These are phyloP conservation scores for Penicillium nordicum DNA, from an alignment of 2,329 filamentous ascomycete genomes.

Conservation along the genomic window DNA sequence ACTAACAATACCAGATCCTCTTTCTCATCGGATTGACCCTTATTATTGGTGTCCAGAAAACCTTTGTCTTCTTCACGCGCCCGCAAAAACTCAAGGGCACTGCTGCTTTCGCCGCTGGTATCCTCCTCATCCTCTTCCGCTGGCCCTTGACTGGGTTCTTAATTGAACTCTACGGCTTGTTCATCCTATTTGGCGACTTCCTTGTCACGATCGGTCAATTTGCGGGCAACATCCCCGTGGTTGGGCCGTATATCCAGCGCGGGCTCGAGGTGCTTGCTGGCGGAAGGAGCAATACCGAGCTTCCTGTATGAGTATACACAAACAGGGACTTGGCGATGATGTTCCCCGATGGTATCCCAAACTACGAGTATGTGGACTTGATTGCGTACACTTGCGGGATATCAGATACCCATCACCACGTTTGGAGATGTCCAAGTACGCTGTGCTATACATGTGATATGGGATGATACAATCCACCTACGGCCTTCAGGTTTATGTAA, in stretches of 20 bases:
- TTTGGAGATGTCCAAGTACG: not conserved
- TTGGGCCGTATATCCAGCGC: slow-evolving; percentile 80
- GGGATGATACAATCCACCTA: slow-evolving; percentile 10
- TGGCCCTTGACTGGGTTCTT: slow-evolving; percentile 91
- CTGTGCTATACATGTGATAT: not conserved
- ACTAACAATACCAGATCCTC: slow-evolving; percentile 65
- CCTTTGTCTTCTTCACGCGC: slow-evolving; percentile 88
- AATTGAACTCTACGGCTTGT: slow-evolving; percentile 88
- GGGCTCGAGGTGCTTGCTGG: slow-evolving; percentile 68
- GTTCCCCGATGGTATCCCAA: not conserved
- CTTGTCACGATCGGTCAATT: slow-evolving; percentile 88
- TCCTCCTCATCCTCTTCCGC: slow-evolving; percentile 77
- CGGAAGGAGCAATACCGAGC: slow-evolving; percentile 68
- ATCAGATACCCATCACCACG: not conserved
- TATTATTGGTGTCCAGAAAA: slow-evolving; percentile 90
- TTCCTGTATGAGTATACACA: slow-evolving; percentile 42
- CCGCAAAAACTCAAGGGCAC: slow-evolving; percentile 91
- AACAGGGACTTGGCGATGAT: not conserved
- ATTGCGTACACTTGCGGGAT: not conserved
- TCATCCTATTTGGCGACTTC: slow-evolving; percentile 94
- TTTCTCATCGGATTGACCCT: slow-evolving; percentile 95
- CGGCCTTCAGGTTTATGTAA: slow-evolving; percentile 14
- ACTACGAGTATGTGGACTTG: not conserved
- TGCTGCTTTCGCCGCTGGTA: slow-evolving; percentile 77
- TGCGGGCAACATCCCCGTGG: slow-evolving; percentile 74